Evolutionary conservation across 306 rosid species (phyloP), one percentile per base, ranked within the genome.

Genomic region (Arachis hypogaea): DNA sequence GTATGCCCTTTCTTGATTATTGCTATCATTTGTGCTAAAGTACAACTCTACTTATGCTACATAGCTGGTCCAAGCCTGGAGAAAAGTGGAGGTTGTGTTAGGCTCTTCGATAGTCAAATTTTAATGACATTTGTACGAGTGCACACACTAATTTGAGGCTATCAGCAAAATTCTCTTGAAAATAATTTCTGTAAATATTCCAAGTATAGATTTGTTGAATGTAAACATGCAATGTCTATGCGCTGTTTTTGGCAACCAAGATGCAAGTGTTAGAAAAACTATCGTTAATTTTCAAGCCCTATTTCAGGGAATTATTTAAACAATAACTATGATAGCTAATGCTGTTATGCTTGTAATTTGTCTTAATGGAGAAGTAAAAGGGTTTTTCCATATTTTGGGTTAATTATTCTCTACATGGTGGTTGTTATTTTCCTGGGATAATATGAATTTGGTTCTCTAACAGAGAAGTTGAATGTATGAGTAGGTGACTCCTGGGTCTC

Each of bases 401-500:
- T 59, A 59, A 14, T 7, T 77, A 43, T 52, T 54, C 4, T 40
- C 28, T 30, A 51, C 44, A 51, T 67, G 58, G 43, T 22, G 49
- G 14, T 60, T 11, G 42, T 51, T 59, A 66, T 16, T 58, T 36
- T 59, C 33, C 8, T 59, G 57, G 28, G 46, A 71, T 45, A 7
- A 55, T 66, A 22, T 64, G 56, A 61, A 38, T 29, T 78, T 57
- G 4, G 7, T 11, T 42, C 3, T 2, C 50, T 9, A 18, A 18
- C 72, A 68, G 61, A 28, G 36, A 33, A 33, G 46, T 50, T 49
- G 41, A 62, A 14, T 64, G 33, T 47, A 7, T 45, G 3, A 71
- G 65, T 75, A 94, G 97, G 95, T 92, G 77, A 92, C 93, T 74
- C 97, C 99, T 0, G 88, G 90, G 11, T 94, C 95, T 16, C 97